These are phyloP conservation scores for Spirogloea muscicola DNA, from an alignment of 139 green algal genomes.

Conservation along the genomic window DNA sequence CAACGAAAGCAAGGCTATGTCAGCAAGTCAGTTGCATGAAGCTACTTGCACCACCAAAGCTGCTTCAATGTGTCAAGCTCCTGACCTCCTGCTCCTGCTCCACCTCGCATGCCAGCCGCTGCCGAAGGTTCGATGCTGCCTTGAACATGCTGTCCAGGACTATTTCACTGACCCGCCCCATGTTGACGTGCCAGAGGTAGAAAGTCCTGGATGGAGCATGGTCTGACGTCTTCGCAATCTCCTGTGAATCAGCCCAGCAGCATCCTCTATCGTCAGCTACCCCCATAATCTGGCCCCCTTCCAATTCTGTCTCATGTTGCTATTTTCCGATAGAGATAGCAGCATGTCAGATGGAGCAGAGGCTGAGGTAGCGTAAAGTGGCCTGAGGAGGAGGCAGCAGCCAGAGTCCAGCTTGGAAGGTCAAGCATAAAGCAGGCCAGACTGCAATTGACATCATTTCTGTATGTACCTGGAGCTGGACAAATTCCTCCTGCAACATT, in stretches of 20 bases:
- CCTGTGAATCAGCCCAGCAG: too few relatives aligned
- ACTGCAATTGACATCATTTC: constrained; percentile 4
- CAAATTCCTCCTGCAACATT: constrained; percentile 71
- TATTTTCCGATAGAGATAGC: not conserved
- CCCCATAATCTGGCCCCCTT: not conserved
- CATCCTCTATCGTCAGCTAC: too few relatives aligned
- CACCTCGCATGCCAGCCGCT: constrained; percentile 63
- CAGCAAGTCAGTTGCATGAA: too few relatives aligned
- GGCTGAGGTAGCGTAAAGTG: too few relatives aligned
- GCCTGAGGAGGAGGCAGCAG: too few relatives aligned
- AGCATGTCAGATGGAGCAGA: too few relatives aligned
- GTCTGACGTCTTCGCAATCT: constrained; percentile 74
- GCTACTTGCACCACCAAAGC: too few relatives aligned
- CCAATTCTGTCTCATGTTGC: constrained; percentile 22
- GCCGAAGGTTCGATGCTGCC: constrained; percentile 62
- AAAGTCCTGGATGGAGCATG: constrained; percentile 73
- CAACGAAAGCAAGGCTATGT: too few relatives aligned
- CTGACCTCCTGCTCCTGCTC: constrained; percentile 57
- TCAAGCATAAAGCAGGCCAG: too few relatives aligned
- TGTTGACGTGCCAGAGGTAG: constrained; percentile 71
- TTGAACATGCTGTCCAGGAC: constrained; percentile 59
- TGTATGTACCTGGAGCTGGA: constrained; percentile 43
- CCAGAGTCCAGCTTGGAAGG: too few relatives aligned
- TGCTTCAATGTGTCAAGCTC: too few relatives aligned
- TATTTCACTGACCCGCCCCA: constrained; percentile 14